These are phyloP conservation scores for Vitis riparia DNA, from an alignment of 164 flowering plant genomes.

Conservation along the genomic window DNA sequence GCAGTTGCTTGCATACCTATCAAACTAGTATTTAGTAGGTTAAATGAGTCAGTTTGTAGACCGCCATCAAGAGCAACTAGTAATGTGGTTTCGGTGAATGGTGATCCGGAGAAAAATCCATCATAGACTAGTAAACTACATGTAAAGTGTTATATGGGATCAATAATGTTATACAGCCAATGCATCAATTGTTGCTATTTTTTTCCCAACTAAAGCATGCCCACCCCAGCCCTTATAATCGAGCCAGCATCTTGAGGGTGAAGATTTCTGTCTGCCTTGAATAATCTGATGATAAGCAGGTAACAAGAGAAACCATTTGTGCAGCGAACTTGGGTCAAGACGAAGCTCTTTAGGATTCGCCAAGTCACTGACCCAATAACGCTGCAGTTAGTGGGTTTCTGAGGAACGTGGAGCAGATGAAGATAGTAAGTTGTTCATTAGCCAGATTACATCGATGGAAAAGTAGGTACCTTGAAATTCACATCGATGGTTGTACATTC, in stretches of 20 bases:
- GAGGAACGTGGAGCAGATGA: no score
- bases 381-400: no score
- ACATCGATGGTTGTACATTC: not conserved
- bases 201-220: not conserved
- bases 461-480: not conserved
- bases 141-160: conserved; percentile 34
- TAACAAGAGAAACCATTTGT: not conserved
- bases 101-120: conserved; percentile 31
- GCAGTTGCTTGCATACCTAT: conserved; percentile 86
- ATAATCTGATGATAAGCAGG: not conserved
- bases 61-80: conserved; percentile 48
- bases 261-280: not conserved
- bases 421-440: no score
- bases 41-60: conserved; percentile 79
- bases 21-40: conserved; percentile 84
- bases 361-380: not conserved
- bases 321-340: not conserved
- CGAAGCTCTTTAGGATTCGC: not conserved
- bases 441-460: no score
- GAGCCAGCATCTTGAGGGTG: not conserved
- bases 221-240: not conserved
- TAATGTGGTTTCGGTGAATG: conserved; percentile 28
- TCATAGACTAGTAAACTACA: conserved; percentile 13
- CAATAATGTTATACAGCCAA: conserved; percentile 18
- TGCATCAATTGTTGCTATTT: conserved; percentile 12